A percentile compares a stretch with the other conserved stretches of the same genome.
phyloP scores from a whole-genome alignment of 1,284 basidiomycete genomes.

The Cystobasidium slooffiae region DNA sequence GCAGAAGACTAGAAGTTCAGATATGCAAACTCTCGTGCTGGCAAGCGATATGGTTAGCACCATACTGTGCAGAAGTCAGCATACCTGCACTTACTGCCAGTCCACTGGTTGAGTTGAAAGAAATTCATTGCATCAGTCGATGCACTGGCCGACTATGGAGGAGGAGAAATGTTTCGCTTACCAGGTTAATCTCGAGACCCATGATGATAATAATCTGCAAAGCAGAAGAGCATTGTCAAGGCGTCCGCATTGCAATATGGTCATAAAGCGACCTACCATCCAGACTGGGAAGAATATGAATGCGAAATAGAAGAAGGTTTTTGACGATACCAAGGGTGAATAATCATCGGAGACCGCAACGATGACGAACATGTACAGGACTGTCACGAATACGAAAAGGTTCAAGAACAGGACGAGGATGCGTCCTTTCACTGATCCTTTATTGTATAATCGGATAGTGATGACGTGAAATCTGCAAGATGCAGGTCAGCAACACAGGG shows the following conservation, averaged over 20 bases:
- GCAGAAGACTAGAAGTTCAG: background rate
- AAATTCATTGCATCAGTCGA: background rate
- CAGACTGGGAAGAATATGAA: conserved; percentile 36
- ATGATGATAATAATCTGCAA: background rate
- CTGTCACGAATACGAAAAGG: conserved; percentile 35
- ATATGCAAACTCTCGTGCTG: conserved; percentile 25
- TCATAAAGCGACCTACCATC: conserved; percentile 25
- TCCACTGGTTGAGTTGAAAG: background rate
- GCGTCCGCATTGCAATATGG: too few relatives aligned
- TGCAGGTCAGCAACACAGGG: background rate
- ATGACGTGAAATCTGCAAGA: conserved; percentile 6
- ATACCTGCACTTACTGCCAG: background rate
- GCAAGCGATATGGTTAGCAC: background rate
- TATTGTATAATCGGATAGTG: conserved; percentile 4
- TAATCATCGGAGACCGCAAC: conserved; percentile 39
- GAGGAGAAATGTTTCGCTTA: background rate
- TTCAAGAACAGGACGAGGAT: conserved; percentile 31
- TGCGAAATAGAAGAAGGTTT: conserved; percentile 43
- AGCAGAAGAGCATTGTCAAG: background rate
- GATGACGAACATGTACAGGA: conserved; percentile 41
- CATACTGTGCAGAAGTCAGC: background rate
- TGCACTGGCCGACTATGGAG: background rate
- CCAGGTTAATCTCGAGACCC: conserved; percentile 30
- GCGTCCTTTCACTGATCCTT: background rate
- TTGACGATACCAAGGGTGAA: conserved; percentile 16